Evolutionary conservation across 2,329 filamentous ascomycete species (phyloP), one percentile per base, ranked within the genome.

Genomic region (Chaetomium sp.): DNA sequence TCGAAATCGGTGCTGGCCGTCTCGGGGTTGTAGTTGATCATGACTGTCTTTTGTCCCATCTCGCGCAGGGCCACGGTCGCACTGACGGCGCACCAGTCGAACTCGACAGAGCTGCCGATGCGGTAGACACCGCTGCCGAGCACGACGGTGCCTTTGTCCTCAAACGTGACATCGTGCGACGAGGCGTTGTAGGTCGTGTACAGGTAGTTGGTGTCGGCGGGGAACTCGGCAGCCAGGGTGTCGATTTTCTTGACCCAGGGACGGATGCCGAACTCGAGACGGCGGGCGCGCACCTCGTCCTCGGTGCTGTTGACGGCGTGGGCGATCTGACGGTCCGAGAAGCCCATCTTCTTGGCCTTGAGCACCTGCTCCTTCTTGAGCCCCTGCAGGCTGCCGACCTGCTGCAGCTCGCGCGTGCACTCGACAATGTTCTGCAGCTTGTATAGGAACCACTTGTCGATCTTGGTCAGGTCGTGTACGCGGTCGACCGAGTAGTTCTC

Each of bases 161-260:
- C 87, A 63, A 99, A 97, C 11, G 83, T 87, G 49, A 97, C 88
- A 72, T 97, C 94, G 74, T 97, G 92, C 12, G 88, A 86, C 12
- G 88, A 88, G 55, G 91, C 94, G 69, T 99, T 97, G 79, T 99
- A 99, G 35, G 94, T 97, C 3, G 92, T 97, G 77, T 96, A 96
- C 33, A 95, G 82, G 74, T 96, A 96, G 79, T 96, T 96, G 58
- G 91, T 96, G 63, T 94, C 81, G 43, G 91, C 91, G 36, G 91
- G 91, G 78, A 96, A 96, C 73, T 99, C 94, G 43, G 94, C 94
- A 64, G 94, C 94, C 58, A 99, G 81, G 19, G 94, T 99, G 69
- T 99, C 94, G 66, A 99, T 97, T 79, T 87, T 95, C 86, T 97
- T 99, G 56, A 99, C 94, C 82, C 89, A 99, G 6, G 94, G 94